phyloP scores from a whole-genome alignment of 495 filamentous ascomycete genomes.

The Viridothelium virens region DNA sequence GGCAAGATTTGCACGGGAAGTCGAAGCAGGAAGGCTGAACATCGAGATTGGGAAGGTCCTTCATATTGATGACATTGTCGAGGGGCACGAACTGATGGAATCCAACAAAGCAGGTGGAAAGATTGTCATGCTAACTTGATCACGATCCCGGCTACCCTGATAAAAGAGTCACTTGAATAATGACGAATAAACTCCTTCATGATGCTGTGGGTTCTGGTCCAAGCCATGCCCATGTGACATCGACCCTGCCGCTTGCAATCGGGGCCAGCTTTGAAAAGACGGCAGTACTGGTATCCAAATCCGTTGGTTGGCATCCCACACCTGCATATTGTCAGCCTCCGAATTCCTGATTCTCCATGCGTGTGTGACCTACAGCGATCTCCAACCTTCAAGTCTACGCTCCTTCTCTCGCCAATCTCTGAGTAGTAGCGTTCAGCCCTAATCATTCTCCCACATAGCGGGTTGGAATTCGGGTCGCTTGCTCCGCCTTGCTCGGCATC shows the following conservation, averaged over 20 bases:
- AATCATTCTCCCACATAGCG: slow-evolving; percentile 59
- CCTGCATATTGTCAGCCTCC: background rate
- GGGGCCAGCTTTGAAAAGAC: slow-evolving; percentile 56
- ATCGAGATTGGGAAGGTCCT: slow-evolving; percentile 43
- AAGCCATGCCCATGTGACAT: slow-evolving; percentile 63
- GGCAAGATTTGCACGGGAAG: slow-evolving; percentile 38
- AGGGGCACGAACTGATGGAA: slow-evolving; percentile 39
- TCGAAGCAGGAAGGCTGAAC: slow-evolving; percentile 36
- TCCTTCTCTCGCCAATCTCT: slow-evolving; percentile 33
- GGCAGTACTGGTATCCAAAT: slow-evolving; percentile 57
- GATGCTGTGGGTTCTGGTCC: slow-evolving; percentile 17
- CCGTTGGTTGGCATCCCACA: slow-evolving; percentile 50
- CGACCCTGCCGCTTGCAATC: slow-evolving; percentile 49
- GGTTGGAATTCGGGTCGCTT: slow-evolving; percentile 60
- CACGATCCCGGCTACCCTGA: background rate
- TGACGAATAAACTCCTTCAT: background rate
- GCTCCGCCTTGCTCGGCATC: slow-evolving; percentile 48
- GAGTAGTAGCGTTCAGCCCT: slow-evolving; percentile 45
- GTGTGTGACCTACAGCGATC: slow-evolving; percentile 53
- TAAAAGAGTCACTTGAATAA: background rate
- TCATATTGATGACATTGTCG: slow-evolving; percentile 44
- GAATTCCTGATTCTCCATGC: background rate
- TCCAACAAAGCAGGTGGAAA: slow-evolving; percentile 30
- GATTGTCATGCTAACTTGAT: slow-evolving; percentile 28
- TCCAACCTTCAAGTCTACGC: slow-evolving; percentile 61